Evolutionary conservation across 2,329 filamentous ascomycete genomes (phyloP), one percentile per base, ranked within the genome.

Genomic region (Nannizzia gypsea): DNA sequence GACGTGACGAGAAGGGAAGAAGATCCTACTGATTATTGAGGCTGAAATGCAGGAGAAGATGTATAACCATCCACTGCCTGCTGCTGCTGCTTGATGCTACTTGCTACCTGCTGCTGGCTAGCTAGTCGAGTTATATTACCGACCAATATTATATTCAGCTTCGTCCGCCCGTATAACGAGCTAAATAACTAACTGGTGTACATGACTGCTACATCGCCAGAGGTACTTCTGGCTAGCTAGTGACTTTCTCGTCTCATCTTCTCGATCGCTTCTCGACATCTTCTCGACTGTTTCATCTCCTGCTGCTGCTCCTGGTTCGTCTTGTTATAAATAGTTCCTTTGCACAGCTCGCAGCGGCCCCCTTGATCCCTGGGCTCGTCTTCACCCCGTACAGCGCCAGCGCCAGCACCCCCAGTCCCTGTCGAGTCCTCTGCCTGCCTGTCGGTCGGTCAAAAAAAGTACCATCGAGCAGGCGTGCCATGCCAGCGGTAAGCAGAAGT

Each of bases 1-100:
- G 31, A 34, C 5, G 31, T 34, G 31, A 34, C 31, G 24, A 34
- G 11, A 11, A 8, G 13, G 48, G 9, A 0, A 26, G 48, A 54
- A 54, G 48, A 54, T 54, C 48, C n/a, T 54, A 13, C 48, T n/a
- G n/a, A n/a, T 31, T 34, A 9, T 34, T 54, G 48, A 54, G 48
- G 48, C 48, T 54, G 48, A 54, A 52, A 8, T 52, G 46, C 46
- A 28, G 44, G 31, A 8, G 11, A 22, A n/a, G n/a, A n/a, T n/a
- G n/a, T 48, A 20, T 48, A 20, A 40, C 17, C 17, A 48, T 44
- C 40, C 31, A 34, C 11, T 34, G n/a, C n/a, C n/a, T n/a, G n/a
- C n/a, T n/a, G n/a, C n/a, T n/a, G n/a, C n/a, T n/a, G n/a, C n/a
- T n/a, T n/a, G n/a, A n/a, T n/a, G n/a, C n/a, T n/a, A n/a, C n/a